A percentile compares a stretch with the other conserved stretches of the same genome.
Conservation (phyloP, 257 asterid genomes). For the Agastache rugosa region DNA sequence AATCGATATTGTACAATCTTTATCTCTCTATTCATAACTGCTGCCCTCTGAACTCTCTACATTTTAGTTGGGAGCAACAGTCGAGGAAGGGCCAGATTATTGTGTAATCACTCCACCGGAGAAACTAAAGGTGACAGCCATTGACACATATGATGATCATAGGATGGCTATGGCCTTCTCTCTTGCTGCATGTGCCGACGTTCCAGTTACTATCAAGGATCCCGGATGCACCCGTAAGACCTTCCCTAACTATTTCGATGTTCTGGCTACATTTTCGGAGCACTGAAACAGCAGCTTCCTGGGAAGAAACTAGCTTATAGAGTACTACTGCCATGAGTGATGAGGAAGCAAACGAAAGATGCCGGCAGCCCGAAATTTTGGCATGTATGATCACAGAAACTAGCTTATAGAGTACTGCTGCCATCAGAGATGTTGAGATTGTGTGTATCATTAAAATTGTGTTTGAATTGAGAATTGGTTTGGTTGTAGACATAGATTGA, state of each 20-base stretch:
- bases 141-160: slow-evolving; percentile 94
- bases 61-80: slow-evolving; percentile 90
- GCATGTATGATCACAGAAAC: slow-evolving; percentile 11
- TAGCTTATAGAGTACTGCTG: no score
- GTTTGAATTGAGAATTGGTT: slow-evolving; percentile 19
- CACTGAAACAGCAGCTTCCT: slow-evolving; percentile 45
- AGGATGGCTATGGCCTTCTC: slow-evolving; percentile 99
- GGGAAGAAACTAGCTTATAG: neutral
- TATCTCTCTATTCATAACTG: neutral
- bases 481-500: slow-evolving; percentile 33
- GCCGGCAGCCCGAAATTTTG: slow-evolving; percentile 17
- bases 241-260: slow-evolving; percentile 87
- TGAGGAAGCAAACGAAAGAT: neutral
- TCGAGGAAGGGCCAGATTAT: slow-evolving; percentile 94
- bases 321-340: neutral
- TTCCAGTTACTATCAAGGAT: slow-evolving; percentile 87
- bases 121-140: slow-evolving; percentile 75
- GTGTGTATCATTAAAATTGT: slow-evolving; percentile 39
- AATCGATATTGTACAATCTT: neutral
- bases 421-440: slow-evolving; percentile 30
- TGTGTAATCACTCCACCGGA: slow-evolving; percentile 95
- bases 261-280: slow-evolving; percentile 67
- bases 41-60: slow-evolving; percentile 6
- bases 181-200: slow-evolving; percentile 94
- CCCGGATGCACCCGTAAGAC: slow-evolving; percentile 99